Base-by-base conservation (phyloP, 2,329 filamentous ascomycete genomes). In the Elsinoe necatrix region DNA sequence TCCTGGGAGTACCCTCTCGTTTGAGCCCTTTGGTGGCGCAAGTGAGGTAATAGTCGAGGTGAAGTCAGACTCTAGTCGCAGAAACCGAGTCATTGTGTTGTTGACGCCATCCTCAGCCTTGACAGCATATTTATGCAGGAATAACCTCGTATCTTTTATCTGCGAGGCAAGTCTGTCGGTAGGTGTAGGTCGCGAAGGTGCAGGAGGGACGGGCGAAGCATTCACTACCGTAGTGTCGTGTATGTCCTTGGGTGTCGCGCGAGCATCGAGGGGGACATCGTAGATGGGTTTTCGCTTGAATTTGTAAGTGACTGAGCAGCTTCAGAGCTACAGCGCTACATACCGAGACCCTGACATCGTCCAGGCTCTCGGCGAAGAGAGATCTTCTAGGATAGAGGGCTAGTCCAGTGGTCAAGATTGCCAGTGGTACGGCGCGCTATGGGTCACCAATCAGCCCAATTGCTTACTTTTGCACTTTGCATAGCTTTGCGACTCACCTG, bases 1-100 rank as follows among this genome's bases (percentile, higher is more conserved):
- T 23, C 92, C 92, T 31, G 93, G 93, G 73, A 97, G 84, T 57
- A 98, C 80, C 68, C 84, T 84, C 78, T 98, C 93, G 69, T 87
- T 88, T 59, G 84, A 88, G 73, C 92, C 86, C 66, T 85, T 85
- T 35, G 90, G 78, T 27, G 93, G 93, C 18, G 91, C 93, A 37
- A 98, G 81, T 20, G 87, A 90, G 58, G 91, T 89, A 63, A 98
- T 74, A 60, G 93, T 97, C 72, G 80, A 82, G 65, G 92, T 95
- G 76, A 97, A 91, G 68, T 84, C 87, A 70, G 87, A 84, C 78
- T 98, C 93, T 63, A 95, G 83, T 69, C 84, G 74, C 68, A 98
- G 88, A 63, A 86, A 87, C 62, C 80, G 81, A 70, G 89, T 86
- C 74, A 96, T 85, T 64, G 86, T 79, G 64, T 78, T 72, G 78